Percentiles rank a stretch among this genome's conserved stretches.
These are phyloP conservation scores for Excoecaria cochinchinensis DNA, from an alignment of 345 rosid species.

Conservation along the genomic window DNA sequence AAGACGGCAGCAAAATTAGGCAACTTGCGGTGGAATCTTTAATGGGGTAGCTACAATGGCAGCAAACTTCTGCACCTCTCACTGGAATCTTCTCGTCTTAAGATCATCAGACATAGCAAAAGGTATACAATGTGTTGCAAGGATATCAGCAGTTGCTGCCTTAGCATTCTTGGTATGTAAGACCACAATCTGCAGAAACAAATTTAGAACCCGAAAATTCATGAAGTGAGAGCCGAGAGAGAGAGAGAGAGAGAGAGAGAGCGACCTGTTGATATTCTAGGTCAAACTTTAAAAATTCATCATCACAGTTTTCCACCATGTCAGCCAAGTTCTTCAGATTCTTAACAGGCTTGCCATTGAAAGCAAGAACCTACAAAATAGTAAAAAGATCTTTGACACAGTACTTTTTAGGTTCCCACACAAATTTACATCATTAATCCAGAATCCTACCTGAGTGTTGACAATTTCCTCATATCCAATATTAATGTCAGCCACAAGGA, in stretches of 20 bases:
- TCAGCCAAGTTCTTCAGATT: conserved; percentile 76
- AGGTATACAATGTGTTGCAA: conserved; percentile 81
- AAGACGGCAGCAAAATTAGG: too few relatives aligned
- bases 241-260: conserved; percentile 21
- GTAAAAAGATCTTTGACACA: conserved; percentile 8
- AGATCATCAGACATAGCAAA: conserved; percentile 88
- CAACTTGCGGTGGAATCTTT: background rate
- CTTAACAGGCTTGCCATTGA: conserved; percentile 80
- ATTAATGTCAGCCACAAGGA: conserved; percentile 90
- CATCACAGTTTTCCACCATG: conserved; percentile 82
- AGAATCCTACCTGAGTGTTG: conserved; percentile 64
- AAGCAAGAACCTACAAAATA: conserved; percentile 62
- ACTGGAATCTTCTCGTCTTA: conserved; percentile 31
- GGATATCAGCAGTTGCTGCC: conserved; percentile 74
- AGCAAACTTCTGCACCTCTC: background rate
- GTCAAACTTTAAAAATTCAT: conserved; percentile 74
- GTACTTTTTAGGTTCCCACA: conserved; percentile 8
- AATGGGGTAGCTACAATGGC: background rate
- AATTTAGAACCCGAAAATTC: background rate
- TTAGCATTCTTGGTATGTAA: conserved; percentile 65
- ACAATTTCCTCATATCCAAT: conserved; percentile 94
- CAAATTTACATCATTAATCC: background rate
- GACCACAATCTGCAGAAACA: conserved; percentile 58
- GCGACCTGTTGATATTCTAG: conserved; percentile 93
- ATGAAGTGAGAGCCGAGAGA: background rate